Percentiles rank a stretch among this genome's conserved stretches.
Evolutionary conservation across 2,329 filamentous ascomycete genomes (phyloP).

Genomic region (Penicillium sumatraense): DNA sequence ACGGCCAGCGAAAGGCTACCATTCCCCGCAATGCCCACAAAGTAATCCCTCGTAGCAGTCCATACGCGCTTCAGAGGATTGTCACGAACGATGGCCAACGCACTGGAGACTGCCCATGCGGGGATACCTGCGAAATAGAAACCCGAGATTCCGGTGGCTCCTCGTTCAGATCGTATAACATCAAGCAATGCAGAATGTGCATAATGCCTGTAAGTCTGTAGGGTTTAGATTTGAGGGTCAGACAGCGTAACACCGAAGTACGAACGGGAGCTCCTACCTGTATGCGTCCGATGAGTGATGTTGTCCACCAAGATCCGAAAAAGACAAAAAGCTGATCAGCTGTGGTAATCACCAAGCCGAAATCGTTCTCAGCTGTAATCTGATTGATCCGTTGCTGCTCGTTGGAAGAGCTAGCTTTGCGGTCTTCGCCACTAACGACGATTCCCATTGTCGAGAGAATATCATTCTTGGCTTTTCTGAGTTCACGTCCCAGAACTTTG

Average conservation of each 20-base stretch:
- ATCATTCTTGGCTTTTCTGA: conserved; percentile 56
- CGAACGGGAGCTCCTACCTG: conserved; percentile 34
- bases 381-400: conserved; percentile 44
- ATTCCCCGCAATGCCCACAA: conserved; percentile 29
- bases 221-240: not conserved
- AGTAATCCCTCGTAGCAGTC: conserved; percentile 31
- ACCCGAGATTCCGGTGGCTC: conserved; percentile 35
- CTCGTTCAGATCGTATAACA: conserved; percentile 43
- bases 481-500: conserved; percentile 42
- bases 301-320: conserved; percentile 48
- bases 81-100: conserved; percentile 43
- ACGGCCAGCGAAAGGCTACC: conserved; percentile 30
- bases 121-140: conserved; percentile 50
- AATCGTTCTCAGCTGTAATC: conserved; percentile 49
- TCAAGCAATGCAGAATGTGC: conserved; percentile 40
- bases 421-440: conserved; percentile 49
- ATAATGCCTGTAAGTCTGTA: conserved; percentile 46
- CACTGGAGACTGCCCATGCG: conserved; percentile 42
- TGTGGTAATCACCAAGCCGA: conserved; percentile 46
- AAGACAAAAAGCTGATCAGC: conserved; percentile 47
- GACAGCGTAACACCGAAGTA: not conserved
- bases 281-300: conserved; percentile 42
- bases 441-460: conserved; percentile 55
- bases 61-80: conserved; percentile 42
- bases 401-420: conserved; percentile 37